Evolutionary conservation across 495 filamentous ascomycete genomes (phyloP).

Genomic region (Hypoxylon subgilvum): DNA sequence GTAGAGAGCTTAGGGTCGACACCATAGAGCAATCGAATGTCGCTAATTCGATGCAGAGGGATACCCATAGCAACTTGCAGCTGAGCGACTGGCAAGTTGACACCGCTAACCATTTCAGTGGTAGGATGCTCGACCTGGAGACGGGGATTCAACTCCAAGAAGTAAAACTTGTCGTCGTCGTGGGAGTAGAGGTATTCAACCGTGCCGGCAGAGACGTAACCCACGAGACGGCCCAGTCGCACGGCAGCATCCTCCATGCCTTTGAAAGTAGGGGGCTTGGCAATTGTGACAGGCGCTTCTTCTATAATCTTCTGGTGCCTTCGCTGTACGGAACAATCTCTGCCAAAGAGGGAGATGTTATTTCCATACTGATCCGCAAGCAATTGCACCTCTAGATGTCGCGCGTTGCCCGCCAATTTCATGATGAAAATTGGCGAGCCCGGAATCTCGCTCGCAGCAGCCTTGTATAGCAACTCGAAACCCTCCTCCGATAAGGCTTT

Average conservation of each 20-base stretch:
- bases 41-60: slow-evolving; percentile 90
- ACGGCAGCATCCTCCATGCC: slow-evolving; percentile 98
- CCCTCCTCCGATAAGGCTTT: slow-evolving; percentile 88
- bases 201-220: slow-evolving; percentile 98
- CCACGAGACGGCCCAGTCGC: slow-evolving; percentile 88
- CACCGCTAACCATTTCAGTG: slow-evolving; percentile 98
- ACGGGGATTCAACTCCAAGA: slow-evolving; percentile 96
- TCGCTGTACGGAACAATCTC: slow-evolving; percentile 98
- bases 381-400: slow-evolving; percentile 97
- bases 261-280: slow-evolving; percentile 84
- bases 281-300: slow-evolving; percentile 96
- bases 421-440: slow-evolving; percentile 99
- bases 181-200: slow-evolving; percentile 99
- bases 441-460: slow-evolving; percentile 96
- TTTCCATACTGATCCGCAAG: slow-evolving; percentile 99
- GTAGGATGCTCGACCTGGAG: slow-evolving; percentile 99
- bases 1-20: slow-evolving; percentile 86
- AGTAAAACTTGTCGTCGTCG: slow-evolving; percentile 98
- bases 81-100: slow-evolving; percentile 96
- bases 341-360: slow-evolving; percentile 97
- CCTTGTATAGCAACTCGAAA: slow-evolving; percentile 86
- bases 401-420: slow-evolving; percentile 96
- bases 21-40: slow-evolving; percentile 95
- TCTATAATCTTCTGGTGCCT: slow-evolving; percentile 99
- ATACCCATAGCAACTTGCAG: slow-evolving; percentile 99